Base-by-base conservation (phyloP, 768 basidiomycete genomes). In the Termitomyces sp. region DNA sequence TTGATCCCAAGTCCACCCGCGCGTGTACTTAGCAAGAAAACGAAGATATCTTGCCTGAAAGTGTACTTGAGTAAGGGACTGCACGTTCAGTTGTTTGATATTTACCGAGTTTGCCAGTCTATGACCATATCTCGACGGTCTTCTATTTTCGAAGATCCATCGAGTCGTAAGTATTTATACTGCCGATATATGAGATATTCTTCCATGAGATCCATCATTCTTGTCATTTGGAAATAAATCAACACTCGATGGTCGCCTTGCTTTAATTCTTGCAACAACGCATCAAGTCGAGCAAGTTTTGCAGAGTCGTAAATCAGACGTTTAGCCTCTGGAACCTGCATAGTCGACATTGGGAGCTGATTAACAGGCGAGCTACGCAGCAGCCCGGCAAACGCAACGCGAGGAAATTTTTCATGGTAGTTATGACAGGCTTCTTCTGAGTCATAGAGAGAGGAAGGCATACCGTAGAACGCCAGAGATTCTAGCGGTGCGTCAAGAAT, bases 181-280 rank as follows among this genome's bases (percentile, higher is more conserved):
- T 98, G 95, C 2, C 96, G 87, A 74, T 90, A 97, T 57, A 97
- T 92, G 59, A 99, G 79, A 70, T 98, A 99, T 70, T 98, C 97
- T 71, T 98, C 97, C 85, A 98, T 95, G 51, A 98, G 77, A 70
- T 98, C 95, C 88, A 99, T 97, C 97, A 98, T 99, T 58, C 89
- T 85, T 13, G 96, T 98, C 97, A 99, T 99, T 72, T 99, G 97
- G 86, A 98, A 98, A 75, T 98, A 99, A 20, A 99, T 81, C 65
- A 99, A 73, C 15, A 96, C 93, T 47, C 94, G 87, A 72, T 99
- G 97, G 60, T 95, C 95, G 1, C 87, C 90, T 36, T 85, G 80
- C 74, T 97, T 98, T 57, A 99, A 85, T 66, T 96, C 92, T 60
- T 92, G 89, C 8, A 99, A 77, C n/a, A 99, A 76, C 22, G 79